Evolutionary conservation across 202 grass and related monocot genomes (phyloP).

Genomic region (Musa balbisiana): DNA sequence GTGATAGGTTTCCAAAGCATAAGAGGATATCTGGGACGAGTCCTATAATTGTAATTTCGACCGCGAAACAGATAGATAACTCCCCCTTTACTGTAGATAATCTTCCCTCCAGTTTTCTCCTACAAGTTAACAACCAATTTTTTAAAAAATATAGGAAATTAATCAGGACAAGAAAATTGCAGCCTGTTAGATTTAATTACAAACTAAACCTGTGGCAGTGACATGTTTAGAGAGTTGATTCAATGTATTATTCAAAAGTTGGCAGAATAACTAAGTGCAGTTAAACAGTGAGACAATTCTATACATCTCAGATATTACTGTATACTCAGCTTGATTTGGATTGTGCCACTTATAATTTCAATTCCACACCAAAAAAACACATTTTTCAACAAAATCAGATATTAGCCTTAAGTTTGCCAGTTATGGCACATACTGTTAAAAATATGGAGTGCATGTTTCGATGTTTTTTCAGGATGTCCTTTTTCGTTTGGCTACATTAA

Average conservation of each 20-base stretch:
- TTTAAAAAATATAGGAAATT: not conserved
- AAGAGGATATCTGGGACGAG: slow-evolving; percentile 67
- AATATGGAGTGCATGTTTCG: too few relatives aligned
- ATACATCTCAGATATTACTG: not conserved
- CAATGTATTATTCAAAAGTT: not conserved
- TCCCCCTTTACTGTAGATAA: slow-evolving; percentile 71
- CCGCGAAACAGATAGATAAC: slow-evolving; percentile 86
- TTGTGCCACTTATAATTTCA: not conserved
- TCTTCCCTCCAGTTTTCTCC: slow-evolving; percentile 85
- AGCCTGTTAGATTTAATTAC: not conserved
- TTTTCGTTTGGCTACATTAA: not conserved
- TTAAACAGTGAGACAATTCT: not conserved
- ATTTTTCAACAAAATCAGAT: not conserved
- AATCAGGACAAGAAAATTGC: not conserved
- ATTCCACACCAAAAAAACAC: not conserved
- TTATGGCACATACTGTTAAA: not conserved
- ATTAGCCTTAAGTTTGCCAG: not conserved
- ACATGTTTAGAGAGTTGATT: not conserved
- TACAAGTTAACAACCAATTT: slow-evolving; percentile 25
- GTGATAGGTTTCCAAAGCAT: slow-evolving; percentile 86
- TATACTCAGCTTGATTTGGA: not conserved
- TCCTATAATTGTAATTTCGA: slow-evolving; percentile 79
- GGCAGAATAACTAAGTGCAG: not conserved
- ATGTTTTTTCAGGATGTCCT: not conserved
- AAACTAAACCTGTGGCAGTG: not conserved